Evolutionary conservation across 2,329 filamentous ascomycete genomes (phyloP).

Genomic region (Delphinella strobiligena): DNA sequence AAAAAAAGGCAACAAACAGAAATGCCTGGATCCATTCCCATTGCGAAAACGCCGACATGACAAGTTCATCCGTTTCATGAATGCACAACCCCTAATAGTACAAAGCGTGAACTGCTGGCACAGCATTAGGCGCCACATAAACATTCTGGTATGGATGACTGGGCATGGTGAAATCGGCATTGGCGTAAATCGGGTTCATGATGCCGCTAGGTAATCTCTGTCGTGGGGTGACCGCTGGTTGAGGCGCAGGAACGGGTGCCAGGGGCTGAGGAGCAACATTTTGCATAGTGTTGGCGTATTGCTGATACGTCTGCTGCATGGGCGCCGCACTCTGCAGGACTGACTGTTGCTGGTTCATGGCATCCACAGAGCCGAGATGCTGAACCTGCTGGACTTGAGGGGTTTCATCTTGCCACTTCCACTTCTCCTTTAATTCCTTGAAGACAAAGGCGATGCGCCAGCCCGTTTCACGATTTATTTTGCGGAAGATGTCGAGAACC

Average conservation of each 20-base stretch:
- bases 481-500: conserved; percentile 62
- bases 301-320: conserved; percentile 12
- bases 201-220: conserved; percentile 35
- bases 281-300: conserved; percentile 9
- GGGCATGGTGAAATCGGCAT: conserved; percentile 63
- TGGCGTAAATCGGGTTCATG: conserved; percentile 58
- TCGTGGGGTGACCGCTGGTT: conserved; percentile 18
- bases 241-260: conserved; percentile 15
- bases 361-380: conserved; percentile 11
- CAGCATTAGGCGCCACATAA: conserved; percentile 57
- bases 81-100: conserved; percentile 4
- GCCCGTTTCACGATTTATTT: conserved; percentile 63
- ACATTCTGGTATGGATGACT: conserved; percentile 73
- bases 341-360: conserved; percentile 13
- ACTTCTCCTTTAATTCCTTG: conserved; percentile 59
- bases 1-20: too few species aligned
- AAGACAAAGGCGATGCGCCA: conserved; percentile 67
- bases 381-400: conserved; percentile 20
- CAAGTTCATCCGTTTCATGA: too few species aligned
- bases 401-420: conserved; percentile 55
- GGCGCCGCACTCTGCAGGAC: conserved; percentile 11
- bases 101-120: conserved; percentile 4
- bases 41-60: too few species aligned
- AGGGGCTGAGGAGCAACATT: conserved; percentile 7
- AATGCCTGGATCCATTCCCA: too few species aligned